These are phyloP conservation scores for Botrytis squamosa DNA, from an alignment of 2,329 filamentous ascomycete genomes.

Conservation along the genomic window DNA sequence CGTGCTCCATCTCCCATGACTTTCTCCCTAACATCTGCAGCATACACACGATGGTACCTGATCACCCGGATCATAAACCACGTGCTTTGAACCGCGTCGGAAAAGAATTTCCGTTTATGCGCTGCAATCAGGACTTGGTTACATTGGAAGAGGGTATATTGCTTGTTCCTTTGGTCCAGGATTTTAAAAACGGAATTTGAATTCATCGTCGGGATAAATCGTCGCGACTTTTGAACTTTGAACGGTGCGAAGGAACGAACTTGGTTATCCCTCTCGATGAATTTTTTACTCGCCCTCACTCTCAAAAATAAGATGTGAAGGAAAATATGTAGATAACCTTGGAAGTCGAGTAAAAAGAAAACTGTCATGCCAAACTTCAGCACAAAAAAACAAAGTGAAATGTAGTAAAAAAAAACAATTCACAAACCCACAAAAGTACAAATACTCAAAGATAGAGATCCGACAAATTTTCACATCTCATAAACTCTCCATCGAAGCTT, in stretches of 20 bases:
- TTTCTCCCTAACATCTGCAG: background rate
- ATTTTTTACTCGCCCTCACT: background rate
- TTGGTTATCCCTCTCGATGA: background rate
- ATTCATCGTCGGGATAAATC: fast-evolving
- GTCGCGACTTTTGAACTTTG: background rate
- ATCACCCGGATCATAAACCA: background rate
- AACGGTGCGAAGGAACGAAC: background rate
- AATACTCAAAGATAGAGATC: background rate
- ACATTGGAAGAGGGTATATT: background rate
- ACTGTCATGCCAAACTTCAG: background rate
- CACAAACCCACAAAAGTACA: background rate
- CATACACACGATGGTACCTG: background rate
- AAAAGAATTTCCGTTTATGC: background rate
- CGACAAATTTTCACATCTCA: background rate
- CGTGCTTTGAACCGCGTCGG: background rate
- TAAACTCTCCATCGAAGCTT: background rate
- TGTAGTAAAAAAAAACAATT: background rate
- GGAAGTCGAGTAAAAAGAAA: background rate
- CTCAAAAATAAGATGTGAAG: background rate
- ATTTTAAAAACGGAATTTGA: fast-evolving
- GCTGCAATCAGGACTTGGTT: background rate
- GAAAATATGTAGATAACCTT: background rate
- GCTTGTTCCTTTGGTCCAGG: background rate
- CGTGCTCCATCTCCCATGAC: background rate
- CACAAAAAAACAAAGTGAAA: background rate